phyloP scores from a whole-genome alignment of 192 early-diverging fungal species.

The Coemansia sp. region DNA sequence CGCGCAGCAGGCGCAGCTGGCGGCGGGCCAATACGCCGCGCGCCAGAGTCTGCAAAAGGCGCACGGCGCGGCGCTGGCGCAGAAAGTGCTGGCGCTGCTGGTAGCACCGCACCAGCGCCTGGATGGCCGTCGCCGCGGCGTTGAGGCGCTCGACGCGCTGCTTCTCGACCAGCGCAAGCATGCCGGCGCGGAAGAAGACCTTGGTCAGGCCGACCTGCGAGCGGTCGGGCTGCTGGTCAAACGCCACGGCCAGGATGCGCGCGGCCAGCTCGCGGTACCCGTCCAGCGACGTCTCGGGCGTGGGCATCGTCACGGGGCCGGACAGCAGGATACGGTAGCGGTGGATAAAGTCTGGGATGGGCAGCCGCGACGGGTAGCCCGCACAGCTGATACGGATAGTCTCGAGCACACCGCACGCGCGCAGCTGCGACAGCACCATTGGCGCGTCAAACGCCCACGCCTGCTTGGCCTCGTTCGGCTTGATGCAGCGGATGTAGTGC shows the following conservation, averaged over 20 bases:
- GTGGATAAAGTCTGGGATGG: constrained; percentile 88
- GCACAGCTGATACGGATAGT: constrained; percentile 98
- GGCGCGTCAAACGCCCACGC: constrained; percentile 90
- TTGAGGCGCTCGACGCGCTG: no score
- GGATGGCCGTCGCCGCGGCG: no score
- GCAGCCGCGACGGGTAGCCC: constrained; percentile 90
- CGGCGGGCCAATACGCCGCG: no score
- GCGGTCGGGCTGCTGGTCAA: no score
- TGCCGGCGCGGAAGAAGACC: constrained; percentile 98
- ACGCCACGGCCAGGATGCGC: no score
- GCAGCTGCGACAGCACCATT: constrained; percentile 91
- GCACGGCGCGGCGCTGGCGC: no score
- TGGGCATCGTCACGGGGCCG: constrained; percentile 26
- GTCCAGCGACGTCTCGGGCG: constrained; percentile 65
- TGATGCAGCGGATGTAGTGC: constrained; percentile 98
- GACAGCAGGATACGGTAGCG: constrained; percentile 54
- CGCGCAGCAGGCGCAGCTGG: no score
- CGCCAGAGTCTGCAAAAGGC: no score
- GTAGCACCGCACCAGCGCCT: no score
- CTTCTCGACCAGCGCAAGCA: constrained; percentile 70
- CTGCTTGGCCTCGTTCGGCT: constrained; percentile 92
- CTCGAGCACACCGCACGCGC: constrained; percentile 98
- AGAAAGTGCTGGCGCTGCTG: no score
- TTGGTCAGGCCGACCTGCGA: constrained; percentile 92
- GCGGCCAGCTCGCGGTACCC: no score